Conservation (phyloP, 1,139 yeast species). For the Candida frijolesensis region DNA sequence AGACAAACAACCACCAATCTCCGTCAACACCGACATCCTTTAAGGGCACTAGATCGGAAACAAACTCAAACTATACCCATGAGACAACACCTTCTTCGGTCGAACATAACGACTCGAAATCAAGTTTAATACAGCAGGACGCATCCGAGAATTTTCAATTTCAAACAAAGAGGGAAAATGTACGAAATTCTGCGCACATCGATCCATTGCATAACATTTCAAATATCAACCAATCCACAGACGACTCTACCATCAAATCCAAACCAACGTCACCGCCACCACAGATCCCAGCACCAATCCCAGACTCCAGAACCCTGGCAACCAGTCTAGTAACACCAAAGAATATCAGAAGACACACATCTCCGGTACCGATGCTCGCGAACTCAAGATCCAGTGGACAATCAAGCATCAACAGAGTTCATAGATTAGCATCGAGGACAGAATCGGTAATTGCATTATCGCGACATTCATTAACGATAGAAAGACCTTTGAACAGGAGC, state of each 20-base stretch:
- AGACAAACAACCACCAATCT: constrained; percentile 2
- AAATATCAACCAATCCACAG: constrained; percentile 1
- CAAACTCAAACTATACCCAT: constrained; percentile 24
- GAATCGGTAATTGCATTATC: constrained; percentile 19
- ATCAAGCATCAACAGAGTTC: neutral
- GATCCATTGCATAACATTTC: constrained; percentile 11
- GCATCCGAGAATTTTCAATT: constrained; percentile 6
- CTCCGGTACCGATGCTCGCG: constrained; percentile 17
- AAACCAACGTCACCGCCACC: constrained; percentile 1
- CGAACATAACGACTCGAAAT: constrained; percentile 16
- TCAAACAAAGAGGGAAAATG: neutral
- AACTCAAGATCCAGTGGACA: constrained; percentile 3
- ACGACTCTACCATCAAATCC: constrained; percentile 11
- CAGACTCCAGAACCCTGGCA: neutral
- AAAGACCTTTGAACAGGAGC: constrained; percentile 20
- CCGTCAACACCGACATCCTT: constrained; percentile 40
- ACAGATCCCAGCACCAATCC: neutral
- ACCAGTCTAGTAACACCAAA: constrained; percentile 9
- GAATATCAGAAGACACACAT: constrained; percentile 25
- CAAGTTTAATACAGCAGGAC: constrained; percentile 5
- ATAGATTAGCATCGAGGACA: constrained; percentile 8
- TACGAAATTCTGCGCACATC: constrained; percentile 11
- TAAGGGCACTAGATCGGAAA: constrained; percentile 21
- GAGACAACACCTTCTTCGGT: constrained; percentile 40
- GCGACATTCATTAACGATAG: constrained; percentile 13